Conservation (phyloP, 2,329 filamentous ascomycete species). For the Ceratocystis destructans region DNA sequence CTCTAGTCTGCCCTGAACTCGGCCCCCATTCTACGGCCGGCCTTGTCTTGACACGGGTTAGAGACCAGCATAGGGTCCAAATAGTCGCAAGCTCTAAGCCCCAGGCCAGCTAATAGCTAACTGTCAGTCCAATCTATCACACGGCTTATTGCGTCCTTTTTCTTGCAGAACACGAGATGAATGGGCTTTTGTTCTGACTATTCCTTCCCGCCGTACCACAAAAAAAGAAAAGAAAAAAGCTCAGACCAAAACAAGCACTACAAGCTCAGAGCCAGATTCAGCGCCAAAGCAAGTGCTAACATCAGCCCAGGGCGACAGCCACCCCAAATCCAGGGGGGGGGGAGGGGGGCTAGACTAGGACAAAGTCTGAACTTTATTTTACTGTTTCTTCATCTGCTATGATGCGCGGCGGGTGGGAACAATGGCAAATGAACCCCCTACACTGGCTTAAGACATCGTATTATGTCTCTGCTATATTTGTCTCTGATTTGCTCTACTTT, state of each 20-base stretch:
- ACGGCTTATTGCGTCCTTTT: neutral
- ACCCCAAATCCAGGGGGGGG: neutral
- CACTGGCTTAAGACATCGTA: neutral
- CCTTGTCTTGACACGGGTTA: too few relatives aligned
- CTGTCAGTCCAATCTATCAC: neutral
- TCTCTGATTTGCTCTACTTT: neutral
- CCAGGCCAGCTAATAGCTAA: too few relatives aligned
- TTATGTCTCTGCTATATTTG: neutral
- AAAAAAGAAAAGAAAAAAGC: neutral
- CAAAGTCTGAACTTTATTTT: neutral
- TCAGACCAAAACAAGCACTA: neutral
- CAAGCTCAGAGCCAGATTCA: neutral
- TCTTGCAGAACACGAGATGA: neutral
- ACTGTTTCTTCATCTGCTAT: neutral
- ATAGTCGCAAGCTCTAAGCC: too few relatives aligned
- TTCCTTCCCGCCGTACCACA: neutral
- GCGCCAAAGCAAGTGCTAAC: neutral
- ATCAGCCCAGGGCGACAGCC: neutral
- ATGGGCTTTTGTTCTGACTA: neutral
- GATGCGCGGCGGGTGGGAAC: too few relatives aligned
- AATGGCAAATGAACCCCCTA: neutral
- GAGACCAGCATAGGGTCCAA: too few relatives aligned
- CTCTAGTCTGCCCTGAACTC: too few relatives aligned
- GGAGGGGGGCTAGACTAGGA: neutral
- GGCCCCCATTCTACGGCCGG: too few relatives aligned